Conservation (phyloP, 306 rosid species). For the Myrica gale region DNA sequence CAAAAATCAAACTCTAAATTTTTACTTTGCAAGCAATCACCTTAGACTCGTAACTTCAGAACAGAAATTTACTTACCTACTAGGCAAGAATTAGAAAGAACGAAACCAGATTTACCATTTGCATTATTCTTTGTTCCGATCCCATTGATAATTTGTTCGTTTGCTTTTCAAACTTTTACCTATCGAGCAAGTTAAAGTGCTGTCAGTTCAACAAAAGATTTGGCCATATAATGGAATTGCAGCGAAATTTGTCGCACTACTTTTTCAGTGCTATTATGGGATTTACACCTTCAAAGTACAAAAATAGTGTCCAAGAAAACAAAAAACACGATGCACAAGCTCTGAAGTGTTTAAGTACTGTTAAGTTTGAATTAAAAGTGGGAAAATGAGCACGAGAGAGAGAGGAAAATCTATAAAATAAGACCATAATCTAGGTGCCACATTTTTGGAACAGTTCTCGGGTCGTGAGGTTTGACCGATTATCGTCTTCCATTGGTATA, state of each 20-base stretch:
- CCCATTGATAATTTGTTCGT: background rate
- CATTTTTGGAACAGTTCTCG: background rate
- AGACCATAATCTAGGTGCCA: background rate
- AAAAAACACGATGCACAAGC: background rate
- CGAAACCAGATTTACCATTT: background rate
- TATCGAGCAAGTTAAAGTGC: background rate
- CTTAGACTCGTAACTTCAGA: no score
- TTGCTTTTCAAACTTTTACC: background rate
- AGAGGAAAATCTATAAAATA: no score
- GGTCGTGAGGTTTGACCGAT: constrained; percentile 16
- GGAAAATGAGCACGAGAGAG: background rate
- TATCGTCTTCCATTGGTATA: constrained; percentile 14
- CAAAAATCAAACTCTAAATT: no score
- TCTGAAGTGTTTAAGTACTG: background rate
- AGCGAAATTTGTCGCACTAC: background rate
- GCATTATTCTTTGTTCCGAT: background rate
- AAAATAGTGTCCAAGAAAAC: background rate
- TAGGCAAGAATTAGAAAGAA: no score
- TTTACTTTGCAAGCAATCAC: no score
- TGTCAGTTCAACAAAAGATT: background rate
- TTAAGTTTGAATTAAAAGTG: background rate
- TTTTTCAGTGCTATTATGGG: background rate
- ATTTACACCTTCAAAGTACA: background rate
- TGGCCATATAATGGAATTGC: background rate
- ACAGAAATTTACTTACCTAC: no score